A percentile compares a stretch with the other conserved stretches of the same genome.
These are phyloP conservation scores for Euphorbia pulcherrima DNA, from an alignment of 345 rosid genomes.

Conservation along the genomic window DNA sequence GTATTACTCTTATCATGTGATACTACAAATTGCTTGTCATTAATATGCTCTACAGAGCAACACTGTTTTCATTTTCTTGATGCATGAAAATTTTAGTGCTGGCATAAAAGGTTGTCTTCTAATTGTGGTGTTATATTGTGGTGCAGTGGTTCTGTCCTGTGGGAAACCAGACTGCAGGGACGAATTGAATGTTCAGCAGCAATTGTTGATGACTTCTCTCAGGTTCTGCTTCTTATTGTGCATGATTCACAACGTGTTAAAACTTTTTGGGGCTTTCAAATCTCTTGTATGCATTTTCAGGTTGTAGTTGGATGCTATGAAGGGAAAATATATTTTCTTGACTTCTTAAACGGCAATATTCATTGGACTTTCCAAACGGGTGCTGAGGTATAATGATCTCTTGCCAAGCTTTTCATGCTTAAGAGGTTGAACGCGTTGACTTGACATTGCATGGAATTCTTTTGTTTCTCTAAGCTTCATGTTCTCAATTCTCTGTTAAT, in stretches of 20 bases:
- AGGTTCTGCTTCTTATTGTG: constrained; percentile 42
- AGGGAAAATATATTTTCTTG: constrained; percentile 79
- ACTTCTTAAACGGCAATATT: constrained; percentile 56
- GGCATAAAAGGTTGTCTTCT: constrained; percentile 10
- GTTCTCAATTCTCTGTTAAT: not conserved
- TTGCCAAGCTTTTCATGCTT: not conserved
- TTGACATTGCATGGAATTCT: not conserved
- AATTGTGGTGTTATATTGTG: constrained; percentile 5
- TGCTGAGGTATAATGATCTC: constrained; percentile 59
- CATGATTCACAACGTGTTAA: constrained; percentile 15
- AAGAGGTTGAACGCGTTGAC: not conserved
- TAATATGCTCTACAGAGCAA: not conserved
- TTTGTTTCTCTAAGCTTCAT: not conserved
- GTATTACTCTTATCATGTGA: not conserved
- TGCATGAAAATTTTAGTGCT: constrained; percentile 7
- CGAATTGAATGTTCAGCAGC: constrained; percentile 85
- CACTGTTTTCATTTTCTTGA: not conserved
- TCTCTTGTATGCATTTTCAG: constrained; percentile 31
- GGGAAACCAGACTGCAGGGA: constrained; percentile 77
- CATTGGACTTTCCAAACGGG: constrained; percentile 80
- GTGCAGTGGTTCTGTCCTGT: constrained; percentile 65
- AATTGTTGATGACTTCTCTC: constrained; percentile 65
- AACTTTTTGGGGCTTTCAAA: constrained; percentile 11
- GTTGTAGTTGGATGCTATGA: constrained; percentile 89
- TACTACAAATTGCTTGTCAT: not conserved